Evolutionary conservation across 2,329 filamentous ascomycete genomes (phyloP), one percentile per base, ranked within the genome.

Genomic region (Aquanectria penicillioides): DNA sequence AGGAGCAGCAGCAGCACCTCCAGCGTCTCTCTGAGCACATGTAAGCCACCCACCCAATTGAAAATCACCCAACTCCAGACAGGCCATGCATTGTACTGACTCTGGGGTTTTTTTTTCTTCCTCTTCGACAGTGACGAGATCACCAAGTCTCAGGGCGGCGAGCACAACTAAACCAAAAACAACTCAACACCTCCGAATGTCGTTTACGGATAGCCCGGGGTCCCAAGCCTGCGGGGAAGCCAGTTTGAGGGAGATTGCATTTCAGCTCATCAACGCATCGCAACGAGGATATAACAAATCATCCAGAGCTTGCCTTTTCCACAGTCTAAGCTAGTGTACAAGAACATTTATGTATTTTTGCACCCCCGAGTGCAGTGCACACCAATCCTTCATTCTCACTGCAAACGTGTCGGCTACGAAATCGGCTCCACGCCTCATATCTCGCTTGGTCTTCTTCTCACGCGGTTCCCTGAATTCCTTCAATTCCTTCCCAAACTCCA

Each of bases 11-110:
- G 77, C 80, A 88, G 68, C 92, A 97, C 81, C 87, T 97, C 66
- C 83, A 94, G 74, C 89, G 94, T 76, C 87, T 97, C 63, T 89
- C 93, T 71, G 86, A 90, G 73, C 91, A 96, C 85, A 93, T 97
- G 92, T 95, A 80, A 74, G 89, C 69, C 23, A 34, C 12, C 20
- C 22, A 31, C 15, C 57, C 58, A 56, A 61, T 57, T 47, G 36
- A 22, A 18, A 25, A 46, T 41, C 10, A 36, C 15, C 13, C n/a
- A 36, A 52, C 46, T 13, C 13, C 17, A 15, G 9, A 18, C 38
- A 41, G 44, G 25, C 44, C 23, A 41, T 23, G 20, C 20, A 41
- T 23, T 6, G 26, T 28, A 40, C 63, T 70, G 40, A 70, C 59
- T 28, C n/a, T 52, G 12, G 40, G 18, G 12, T 2, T 41, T 40